phyloP scores from a whole-genome alignment of 1,284 basidiomycete species.

The Ceratobasidium theobromae region DNA sequence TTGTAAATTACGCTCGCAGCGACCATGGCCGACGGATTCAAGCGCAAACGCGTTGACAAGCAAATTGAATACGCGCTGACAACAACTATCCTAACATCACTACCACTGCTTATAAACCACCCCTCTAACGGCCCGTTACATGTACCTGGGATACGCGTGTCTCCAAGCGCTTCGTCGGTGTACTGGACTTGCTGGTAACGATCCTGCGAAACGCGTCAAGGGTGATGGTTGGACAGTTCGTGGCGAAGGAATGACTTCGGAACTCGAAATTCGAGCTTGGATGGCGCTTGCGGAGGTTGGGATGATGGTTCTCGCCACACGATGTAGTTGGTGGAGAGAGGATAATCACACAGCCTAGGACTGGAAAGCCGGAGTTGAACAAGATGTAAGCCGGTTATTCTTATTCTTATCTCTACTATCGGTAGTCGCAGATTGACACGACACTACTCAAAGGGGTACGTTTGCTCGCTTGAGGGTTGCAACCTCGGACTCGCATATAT shows the following conservation, averaged over 20 bases:
- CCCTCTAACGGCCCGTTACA: slow-evolving; percentile 62
- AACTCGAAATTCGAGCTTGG: slow-evolving; percentile 68
- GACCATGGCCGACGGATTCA: slow-evolving; percentile 13
- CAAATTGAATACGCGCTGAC: slow-evolving; percentile 33
- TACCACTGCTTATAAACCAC: slow-evolving; percentile 60
- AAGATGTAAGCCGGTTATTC: slow-evolving; percentile 49
- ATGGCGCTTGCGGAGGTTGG: slow-evolving; percentile 65
- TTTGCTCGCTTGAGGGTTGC: slow-evolving; percentile 9
- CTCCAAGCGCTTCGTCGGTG: slow-evolving; percentile 59
- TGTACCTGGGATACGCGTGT: slow-evolving; percentile 55
- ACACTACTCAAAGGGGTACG: slow-evolving; percentile 54
- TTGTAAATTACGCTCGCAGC: slow-evolving; percentile 6
- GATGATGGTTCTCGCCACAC: slow-evolving; percentile 53
- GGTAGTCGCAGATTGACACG: slow-evolving; percentile 49
- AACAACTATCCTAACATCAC: slow-evolving; percentile 55
- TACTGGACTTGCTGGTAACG: slow-evolving; percentile 43
- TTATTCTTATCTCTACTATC: background rate
- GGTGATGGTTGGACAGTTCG: slow-evolving; percentile 36
- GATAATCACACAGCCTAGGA: slow-evolving; percentile 50
- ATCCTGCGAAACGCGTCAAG: background rate
- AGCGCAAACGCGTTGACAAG: slow-evolving; percentile 26
- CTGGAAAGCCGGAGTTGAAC: slow-evolving; percentile 47
- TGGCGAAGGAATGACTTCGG: slow-evolving; percentile 50
- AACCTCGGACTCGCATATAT: slow-evolving; percentile 27
- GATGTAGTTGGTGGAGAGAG: slow-evolving; percentile 43